Evolutionary conservation across 768 basidiomycete species (phyloP).

Genomic region (Nidularia sp.): DNA sequence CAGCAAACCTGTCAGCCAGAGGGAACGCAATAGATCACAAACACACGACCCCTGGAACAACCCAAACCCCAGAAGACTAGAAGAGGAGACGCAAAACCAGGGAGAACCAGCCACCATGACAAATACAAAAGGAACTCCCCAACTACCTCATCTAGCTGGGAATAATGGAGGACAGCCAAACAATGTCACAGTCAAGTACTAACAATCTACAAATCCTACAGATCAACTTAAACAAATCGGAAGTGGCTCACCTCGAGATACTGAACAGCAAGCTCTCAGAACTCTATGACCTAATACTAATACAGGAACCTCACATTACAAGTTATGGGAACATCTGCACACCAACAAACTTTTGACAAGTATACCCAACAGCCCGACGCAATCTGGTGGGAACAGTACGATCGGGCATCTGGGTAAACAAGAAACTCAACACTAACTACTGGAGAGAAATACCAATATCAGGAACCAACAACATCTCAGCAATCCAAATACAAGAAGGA

Average conservation of each 20-base stretch:
- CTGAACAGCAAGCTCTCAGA: conserved; percentile 3
- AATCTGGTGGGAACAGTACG: conserved; percentile 2
- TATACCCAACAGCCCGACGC: conserved; percentile 10
- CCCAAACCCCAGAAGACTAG: too few relatives aligned
- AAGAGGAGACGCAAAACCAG: too few relatives aligned
- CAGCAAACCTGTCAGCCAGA: not conserved
- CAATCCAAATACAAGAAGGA: conserved; percentile 11
- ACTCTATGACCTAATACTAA: conserved; percentile 10
- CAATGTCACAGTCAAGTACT: not conserved
- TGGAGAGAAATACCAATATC: conserved; percentile 15
- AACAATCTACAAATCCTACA: conserved; percentile 6
- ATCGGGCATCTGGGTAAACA: conserved; percentile 18
- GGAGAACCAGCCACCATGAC: too few relatives aligned
- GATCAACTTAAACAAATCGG: conserved; percentile 8
- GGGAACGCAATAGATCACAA: not conserved
- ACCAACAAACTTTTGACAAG: conserved; percentile 8
- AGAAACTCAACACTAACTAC: conserved; percentile 4
- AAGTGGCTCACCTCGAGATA: conserved; percentile 10
- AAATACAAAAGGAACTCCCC: too few relatives aligned
- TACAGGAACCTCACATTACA: conserved; percentile 13
- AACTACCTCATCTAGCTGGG: too few relatives aligned
- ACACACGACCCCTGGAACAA: too few relatives aligned
- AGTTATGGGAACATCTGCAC: conserved; percentile 8
- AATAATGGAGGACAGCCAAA: not conserved
- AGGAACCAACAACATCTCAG: conserved; percentile 17